Base-by-base conservation (phyloP, 352 stramenopile species). In the Phytopythium vexans region DNA sequence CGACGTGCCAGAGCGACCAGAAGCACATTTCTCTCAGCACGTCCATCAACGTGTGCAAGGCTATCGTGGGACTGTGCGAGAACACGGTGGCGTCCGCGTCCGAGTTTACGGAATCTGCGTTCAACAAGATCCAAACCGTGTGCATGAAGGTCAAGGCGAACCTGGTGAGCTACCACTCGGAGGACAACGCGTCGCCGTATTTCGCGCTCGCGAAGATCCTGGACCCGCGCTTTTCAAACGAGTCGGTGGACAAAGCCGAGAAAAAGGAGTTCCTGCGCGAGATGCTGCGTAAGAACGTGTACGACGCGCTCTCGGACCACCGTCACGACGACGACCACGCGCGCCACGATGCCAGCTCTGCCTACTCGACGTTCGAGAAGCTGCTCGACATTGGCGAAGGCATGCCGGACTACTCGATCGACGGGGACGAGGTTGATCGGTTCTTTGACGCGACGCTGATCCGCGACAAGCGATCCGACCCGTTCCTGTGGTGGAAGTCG, bases 401-500 rank as follows among this genome's bases (percentile, higher is more conserved):
- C 9, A 88, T 91, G 57, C 66, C 80, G 3, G 80, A 91, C 44
- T 89, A 91, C 60, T 65, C 80, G 3, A 86, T 91, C 37, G 80
- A 89, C 52, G 80, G 80, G 1, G 80, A 91, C 37, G 80, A 91
- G 39, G 80, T 91, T 4, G 80, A 91, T 54, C 75, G 80, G n/a
- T 91, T 91, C 62, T 91, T 91, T 27, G 80, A 91, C 31, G 80
- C 80, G 7, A 91, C 80, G 38, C 69, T 91, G 32, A 84, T 91
- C 54, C 77, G 80, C 7, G 80, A 91, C 63, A 91, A 91, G 56
- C 74, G 77, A 11, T 91, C 80, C 9, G 80, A 91, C 44, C 80
- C 80, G 51, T 87, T 91, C 44, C 50, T 91, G 51, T 91, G 80
- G 80, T 91, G 80, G 80, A 91, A 88, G 56, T 91, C 80, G 41